Percentiles rank a stretch among this genome's conserved stretches.
Conservation (phyloP, 371 early-diverging fungal species). For the Mucor mucedo region DNA sequence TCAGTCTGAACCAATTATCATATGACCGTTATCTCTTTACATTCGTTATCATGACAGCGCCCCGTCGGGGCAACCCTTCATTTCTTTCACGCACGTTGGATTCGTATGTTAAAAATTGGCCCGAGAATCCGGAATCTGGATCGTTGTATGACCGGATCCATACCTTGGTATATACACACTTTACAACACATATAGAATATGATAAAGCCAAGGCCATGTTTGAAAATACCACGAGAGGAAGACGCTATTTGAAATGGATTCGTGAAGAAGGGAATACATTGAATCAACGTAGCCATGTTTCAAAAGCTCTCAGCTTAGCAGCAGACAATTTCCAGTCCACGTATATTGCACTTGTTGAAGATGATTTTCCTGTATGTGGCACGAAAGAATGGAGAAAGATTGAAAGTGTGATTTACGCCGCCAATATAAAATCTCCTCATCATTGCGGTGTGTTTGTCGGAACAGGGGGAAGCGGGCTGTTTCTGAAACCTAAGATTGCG, state of each 20-base stretch:
- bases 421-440: conserved; percentile 34
- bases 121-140: conserved; percentile 23
- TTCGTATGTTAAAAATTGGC: conserved; percentile 50
- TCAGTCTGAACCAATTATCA: conserved; percentile 22
- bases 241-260: conserved; percentile 47
- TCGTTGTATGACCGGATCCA: conserved; percentile 48
- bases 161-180: conserved; percentile 56
- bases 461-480: conserved; percentile 55
- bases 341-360: conserved; percentile 52
- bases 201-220: conserved; percentile 38
- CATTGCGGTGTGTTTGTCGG: conserved; percentile 60
- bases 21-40: conserved; percentile 47
- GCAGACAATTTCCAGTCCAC: conserved; percentile 31
- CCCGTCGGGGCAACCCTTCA: conserved; percentile 46
- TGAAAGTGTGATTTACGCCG: conserved; percentile 45
- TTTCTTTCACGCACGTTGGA: conserved; percentile 45
- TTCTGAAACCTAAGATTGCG: conserved; percentile 46
- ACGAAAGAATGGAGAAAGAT: conserved; percentile 46
- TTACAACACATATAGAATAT: conserved; percentile 44
- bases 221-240: conserved; percentile 38
- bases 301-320: conserved; percentile 43
- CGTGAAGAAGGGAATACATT: conserved; percentile 45
- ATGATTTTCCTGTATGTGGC: conserved; percentile 56
- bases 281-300: conserved; percentile 52
- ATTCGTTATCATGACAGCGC: conserved; percentile 55